These are phyloP conservation scores for Leishmania major DNA, from an alignment of 208 protist species.

Conservation along the genomic window DNA sequence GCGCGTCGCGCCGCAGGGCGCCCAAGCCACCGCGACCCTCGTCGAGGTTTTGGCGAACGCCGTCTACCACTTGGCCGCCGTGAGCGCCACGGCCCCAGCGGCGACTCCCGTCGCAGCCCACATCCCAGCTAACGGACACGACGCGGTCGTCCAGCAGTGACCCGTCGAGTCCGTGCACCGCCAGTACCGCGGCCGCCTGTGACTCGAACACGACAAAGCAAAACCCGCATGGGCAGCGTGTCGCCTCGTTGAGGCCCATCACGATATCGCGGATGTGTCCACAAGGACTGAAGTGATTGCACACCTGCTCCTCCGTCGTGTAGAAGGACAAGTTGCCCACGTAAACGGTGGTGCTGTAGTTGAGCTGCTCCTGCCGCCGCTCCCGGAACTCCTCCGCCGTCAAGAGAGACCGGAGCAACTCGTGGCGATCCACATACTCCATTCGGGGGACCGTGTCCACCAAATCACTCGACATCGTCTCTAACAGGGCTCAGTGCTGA, in stretches of 20 bases:
- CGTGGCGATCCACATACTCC: constrained; percentile 87
- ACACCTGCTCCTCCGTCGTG: constrained; percentile 97
- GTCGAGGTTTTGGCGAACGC: constrained; percentile 91
- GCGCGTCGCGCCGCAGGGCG: constrained; percentile 66
- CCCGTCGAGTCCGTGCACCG: constrained; percentile 84
- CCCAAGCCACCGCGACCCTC: constrained; percentile 92
- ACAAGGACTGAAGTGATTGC: constrained; percentile 93
- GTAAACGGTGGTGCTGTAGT: constrained; percentile 94
- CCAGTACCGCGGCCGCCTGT: constrained; percentile 88
- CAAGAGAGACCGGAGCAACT: constrained; percentile 71
- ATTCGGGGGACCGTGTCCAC: constrained; percentile 65
- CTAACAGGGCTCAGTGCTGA: not conserved
- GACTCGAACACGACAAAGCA: constrained; percentile 98
- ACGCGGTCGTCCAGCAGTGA: constrained; percentile 83
- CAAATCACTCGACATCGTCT: constrained; percentile 60
- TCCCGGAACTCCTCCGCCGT: constrained; percentile 67
- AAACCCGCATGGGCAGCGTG: constrained; percentile 98
- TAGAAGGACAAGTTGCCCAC: constrained; percentile 98
- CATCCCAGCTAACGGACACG: constrained; percentile 87
- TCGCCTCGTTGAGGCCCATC: constrained; percentile 97
- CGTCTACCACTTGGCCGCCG: constrained; percentile 94
- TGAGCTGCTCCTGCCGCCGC: constrained; percentile 69
- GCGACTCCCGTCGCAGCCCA: constrained; percentile 75
- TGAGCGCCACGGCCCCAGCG: constrained; percentile 87
- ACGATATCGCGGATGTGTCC: constrained; percentile 97